phyloP scores from a whole-genome alignment of 108 stramenopile species.

The Conticribra guillardii region DNA sequence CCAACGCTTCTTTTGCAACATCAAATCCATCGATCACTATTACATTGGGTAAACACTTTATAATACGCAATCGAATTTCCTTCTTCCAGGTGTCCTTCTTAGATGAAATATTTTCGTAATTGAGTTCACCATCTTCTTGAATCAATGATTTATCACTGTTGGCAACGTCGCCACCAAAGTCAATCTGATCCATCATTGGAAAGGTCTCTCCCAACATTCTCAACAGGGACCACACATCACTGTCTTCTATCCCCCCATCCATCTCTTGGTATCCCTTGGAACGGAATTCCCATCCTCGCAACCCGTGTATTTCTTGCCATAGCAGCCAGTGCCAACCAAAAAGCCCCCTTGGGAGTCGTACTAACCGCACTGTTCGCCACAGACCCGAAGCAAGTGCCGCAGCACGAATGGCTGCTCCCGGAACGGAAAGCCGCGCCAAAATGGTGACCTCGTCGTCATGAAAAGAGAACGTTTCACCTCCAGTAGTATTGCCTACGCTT shows the following conservation, averaged over 20 bases:
- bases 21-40: slow-evolving; percentile 46
- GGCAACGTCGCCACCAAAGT: slow-evolving; percentile 49
- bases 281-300: not conserved
- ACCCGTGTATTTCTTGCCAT: slow-evolving; percentile 16
- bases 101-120: not conserved
- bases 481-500: not conserved
- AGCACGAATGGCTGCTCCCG: slow-evolving; percentile 39
- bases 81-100: slow-evolving; percentile 24
- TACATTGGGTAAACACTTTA: slow-evolving; percentile 39
- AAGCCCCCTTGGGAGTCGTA: slow-evolving; percentile 36
- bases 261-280: slow-evolving; percentile 9
- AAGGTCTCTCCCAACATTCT: slow-evolving; percentile 37
- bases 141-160: not conserved
- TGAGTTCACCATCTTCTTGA: not conserved
- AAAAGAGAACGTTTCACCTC: not conserved
- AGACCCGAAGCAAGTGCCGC: slow-evolving; percentile 45
- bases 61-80: slow-evolving; percentile 31
- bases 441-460: slow-evolving; percentile 8
- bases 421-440: slow-evolving; percentile 29
- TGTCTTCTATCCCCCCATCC: slow-evolving; percentile 15
- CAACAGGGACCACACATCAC: slow-evolving; percentile 39
- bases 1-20: slow-evolving; percentile 10
- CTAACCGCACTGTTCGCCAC: slow-evolving; percentile 46
- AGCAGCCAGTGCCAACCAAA: slow-evolving; percentile 37
- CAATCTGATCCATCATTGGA: slow-evolving; percentile 40